Evolutionary conservation across 495 filamentous ascomycete species (phyloP), one percentile per base, ranked within the genome.

Genomic region (Tuber microsphaerosporum): DNA sequence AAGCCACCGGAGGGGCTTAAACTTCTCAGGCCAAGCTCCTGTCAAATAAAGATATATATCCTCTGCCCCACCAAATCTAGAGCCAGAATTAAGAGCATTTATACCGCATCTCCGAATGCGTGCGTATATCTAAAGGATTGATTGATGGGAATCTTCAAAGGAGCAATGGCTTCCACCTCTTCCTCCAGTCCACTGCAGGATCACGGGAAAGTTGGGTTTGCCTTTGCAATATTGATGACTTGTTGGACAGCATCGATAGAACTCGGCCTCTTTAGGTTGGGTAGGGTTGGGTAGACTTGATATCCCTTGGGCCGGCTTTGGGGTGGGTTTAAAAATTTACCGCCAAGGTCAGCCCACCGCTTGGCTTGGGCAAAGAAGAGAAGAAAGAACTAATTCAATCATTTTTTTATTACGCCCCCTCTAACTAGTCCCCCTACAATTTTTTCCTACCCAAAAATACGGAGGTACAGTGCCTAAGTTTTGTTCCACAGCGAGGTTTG

Each of bases 1-100:
- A 97, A 12, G 94, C 94, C 94, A 97, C 97, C 2, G 93, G 89
- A 4, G 94, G 92, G 82, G 96, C 73, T 94, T 92, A 80, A 90
- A 97, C 77, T 88, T 89, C 77, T 86, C 88, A 7, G 94, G 93
- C 94, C 94, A 97, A 26, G 86, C 87, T 78, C 94, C 94, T 39
- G 93, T 94, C 26, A 97, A 87, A 83, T 97, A 97, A 2, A 94
- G 94, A 79, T 97, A 97, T 0, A 94, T 96, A 83, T 97, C 93
- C 75, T 94, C 91, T 1, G 92, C 89, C 61, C 92, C 93, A 82
- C 94, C 94, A 81, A 97, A 97, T 42, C 94, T 93, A 85, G 92
- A 94, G 12, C 94, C 94, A 43, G 93, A 93, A 69, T 97, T 88
- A 14, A 97, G 88, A 73, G 97, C 90, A 77, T 97, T 90, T 82